Conservation (phyloP, 805 yeast species). For the Pichia phayaonensis region DNA sequence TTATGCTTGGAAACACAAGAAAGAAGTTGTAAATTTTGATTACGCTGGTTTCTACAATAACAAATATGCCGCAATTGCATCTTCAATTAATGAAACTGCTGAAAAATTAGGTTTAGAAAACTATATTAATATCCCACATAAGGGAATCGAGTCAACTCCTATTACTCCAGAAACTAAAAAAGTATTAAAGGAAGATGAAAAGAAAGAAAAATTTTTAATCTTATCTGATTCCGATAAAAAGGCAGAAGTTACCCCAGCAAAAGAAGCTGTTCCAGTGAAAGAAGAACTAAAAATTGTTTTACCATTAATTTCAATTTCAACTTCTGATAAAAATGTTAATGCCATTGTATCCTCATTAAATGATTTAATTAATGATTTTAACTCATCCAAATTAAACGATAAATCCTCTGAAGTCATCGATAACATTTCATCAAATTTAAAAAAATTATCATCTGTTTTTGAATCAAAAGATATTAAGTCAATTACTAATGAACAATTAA, state of each 20-base stretch:
- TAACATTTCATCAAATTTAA: conserved; percentile 16
- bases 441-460: conserved; percentile 19
- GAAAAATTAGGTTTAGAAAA: conserved; percentile 33
- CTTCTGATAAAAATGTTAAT: conserved; percentile 30
- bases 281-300: conserved; percentile 11
- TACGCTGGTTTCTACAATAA: conserved; percentile 4
- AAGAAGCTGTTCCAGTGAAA: conserved; percentile 1
- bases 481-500: conserved; percentile 4
- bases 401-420: conserved; percentile 20
- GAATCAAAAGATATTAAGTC: conserved; percentile 23
- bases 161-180: neutral
- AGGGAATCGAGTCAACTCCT: conserved; percentile 22
- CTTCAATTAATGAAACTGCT: conserved; percentile 7
- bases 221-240: conserved; percentile 4
- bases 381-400: conserved; percentile 15
- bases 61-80: conserved; percentile 2
- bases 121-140: conserved; percentile 32
- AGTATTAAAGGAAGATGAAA: neutral
- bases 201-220: conserved; percentile 1
- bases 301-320: conserved; percentile 25
- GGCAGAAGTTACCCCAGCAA: neutral
- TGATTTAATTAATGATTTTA: conserved; percentile 26
- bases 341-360: conserved; percentile 30
- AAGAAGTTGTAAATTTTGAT: conserved; percentile 16
- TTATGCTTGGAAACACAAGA: conserved; percentile 22